phyloP scores from a whole-genome alignment of 352 stramenopile species.

The Phytophthora vignae region DNA sequence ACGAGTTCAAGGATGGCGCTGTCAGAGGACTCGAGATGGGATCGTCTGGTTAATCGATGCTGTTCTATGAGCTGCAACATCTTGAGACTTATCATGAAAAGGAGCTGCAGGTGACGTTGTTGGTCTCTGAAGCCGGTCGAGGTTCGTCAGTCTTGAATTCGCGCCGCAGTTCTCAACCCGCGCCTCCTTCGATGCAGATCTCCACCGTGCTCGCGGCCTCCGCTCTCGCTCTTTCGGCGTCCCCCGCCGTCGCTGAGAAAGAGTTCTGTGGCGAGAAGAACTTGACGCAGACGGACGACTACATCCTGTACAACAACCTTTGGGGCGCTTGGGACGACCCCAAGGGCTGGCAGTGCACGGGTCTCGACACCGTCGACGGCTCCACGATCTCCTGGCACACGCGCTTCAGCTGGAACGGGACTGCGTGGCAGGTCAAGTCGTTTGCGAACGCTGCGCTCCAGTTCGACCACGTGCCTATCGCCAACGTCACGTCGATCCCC shows the following conservation, averaged over 20 bases:
- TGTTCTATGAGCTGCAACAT: background rate
- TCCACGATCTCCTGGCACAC: constrained; percentile 13
- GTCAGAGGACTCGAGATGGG: background rate
- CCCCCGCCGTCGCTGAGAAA: constrained; percentile 15
- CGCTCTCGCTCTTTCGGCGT: constrained; percentile 10
- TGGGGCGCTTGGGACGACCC: constrained; percentile 38
- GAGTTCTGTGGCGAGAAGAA: constrained; percentile 45
- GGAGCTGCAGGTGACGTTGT: constrained; percentile 1
- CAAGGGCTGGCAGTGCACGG: constrained; percentile 29
- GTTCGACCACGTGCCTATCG: constrained; percentile 32
- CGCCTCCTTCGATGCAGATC: constrained; percentile 25
- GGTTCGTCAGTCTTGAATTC: no score
- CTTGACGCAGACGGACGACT: constrained; percentile 32
- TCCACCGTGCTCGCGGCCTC: background rate
- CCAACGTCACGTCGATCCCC: constrained; percentile 33
- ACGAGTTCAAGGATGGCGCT: no score
- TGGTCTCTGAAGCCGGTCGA: background rate
- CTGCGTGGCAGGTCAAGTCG: constrained; percentile 32
- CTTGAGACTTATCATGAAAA: background rate
- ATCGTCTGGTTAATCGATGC: background rate
- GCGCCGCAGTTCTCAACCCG: no score
- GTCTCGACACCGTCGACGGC: background rate
- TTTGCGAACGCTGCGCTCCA: constrained; percentile 36
- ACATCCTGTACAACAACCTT: constrained; percentile 52
- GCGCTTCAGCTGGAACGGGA: constrained; percentile 28